phyloP scores from a whole-genome alignment of 495 filamentous ascomycete species.

The Talaromyces wortmannii region DNA sequence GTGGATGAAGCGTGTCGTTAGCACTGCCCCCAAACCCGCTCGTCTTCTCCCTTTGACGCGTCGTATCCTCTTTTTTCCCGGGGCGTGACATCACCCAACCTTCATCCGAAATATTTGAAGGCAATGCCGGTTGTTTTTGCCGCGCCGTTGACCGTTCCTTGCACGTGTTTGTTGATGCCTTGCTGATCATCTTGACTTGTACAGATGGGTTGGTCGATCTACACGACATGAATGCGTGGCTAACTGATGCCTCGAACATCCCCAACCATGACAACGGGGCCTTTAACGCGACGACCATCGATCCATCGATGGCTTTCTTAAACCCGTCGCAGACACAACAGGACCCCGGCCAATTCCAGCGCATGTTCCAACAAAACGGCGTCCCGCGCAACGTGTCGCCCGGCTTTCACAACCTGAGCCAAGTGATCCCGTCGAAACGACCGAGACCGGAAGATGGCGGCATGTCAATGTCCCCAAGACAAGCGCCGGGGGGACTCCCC shows the following conservation, averaged over 20 bases:
- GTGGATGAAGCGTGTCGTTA: too few relatives aligned
- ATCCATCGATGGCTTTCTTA: constrained; percentile 47
- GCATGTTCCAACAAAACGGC: constrained; percentile 68
- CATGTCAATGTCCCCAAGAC: constrained; percentile 74
- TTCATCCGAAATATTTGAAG: neutral
- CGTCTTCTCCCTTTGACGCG: constrained; percentile 9
- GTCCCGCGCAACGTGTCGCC: constrained; percentile 74
- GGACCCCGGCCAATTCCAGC: constrained; percentile 55
- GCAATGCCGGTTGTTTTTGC: neutral
- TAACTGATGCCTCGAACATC: constrained; percentile 64
- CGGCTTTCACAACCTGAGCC: constrained; percentile 66
- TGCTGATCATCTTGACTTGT: constrained; percentile 3
- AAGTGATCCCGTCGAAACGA: constrained; percentile 82
- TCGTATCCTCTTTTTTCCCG: constrained; percentile 8
- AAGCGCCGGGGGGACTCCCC: constrained; percentile 63
- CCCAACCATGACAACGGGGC: constrained; percentile 73
- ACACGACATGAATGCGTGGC: constrained; percentile 76
- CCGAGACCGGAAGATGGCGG: constrained; percentile 80
- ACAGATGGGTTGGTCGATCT: constrained; percentile 53
- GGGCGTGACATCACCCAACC: constrained; percentile 9
- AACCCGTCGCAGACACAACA: constrained; percentile 44
- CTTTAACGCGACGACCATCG: constrained; percentile 54
- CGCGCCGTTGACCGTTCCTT: constrained; percentile 1
- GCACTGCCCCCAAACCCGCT: neutral
- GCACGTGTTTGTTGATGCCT: neutral